These are phyloP conservation scores for Penicillium flavigenum DNA, from an alignment of 495 filamentous ascomycete species.

Conservation along the genomic window DNA sequence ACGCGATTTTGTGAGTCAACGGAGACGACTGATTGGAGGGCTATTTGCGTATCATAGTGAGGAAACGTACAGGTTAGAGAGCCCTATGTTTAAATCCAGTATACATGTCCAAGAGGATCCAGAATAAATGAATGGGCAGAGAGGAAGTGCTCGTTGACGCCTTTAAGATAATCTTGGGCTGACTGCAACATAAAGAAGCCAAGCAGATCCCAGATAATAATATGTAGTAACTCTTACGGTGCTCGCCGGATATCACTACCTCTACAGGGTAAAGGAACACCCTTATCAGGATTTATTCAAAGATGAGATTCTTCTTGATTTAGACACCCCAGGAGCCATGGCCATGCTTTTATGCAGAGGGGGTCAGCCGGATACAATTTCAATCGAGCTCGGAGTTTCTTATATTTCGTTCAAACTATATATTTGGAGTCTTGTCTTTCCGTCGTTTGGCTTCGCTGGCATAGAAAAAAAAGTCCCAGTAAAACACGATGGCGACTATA, in stretches of 20 bases:
- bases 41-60: conserved; percentile 1
- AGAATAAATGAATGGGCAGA: neutral
- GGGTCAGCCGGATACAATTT: neutral
- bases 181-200: neutral
- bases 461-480: neutral
- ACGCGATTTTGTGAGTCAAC: neutral
- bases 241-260: neutral
- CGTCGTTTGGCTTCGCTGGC: neutral
- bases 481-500: neutral
- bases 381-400: neutral
- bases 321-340: neutral
- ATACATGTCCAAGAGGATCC: neutral
- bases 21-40: neutral
- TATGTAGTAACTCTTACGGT: neutral
- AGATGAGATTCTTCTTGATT: neutral
- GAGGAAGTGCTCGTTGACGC: neutral
- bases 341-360: neutral
- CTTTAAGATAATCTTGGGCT: neutral
- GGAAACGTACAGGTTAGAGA: conserved; percentile 2
- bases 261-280: neutral
- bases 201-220: neutral
- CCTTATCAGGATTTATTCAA: neutral
- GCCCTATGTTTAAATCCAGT: neutral
- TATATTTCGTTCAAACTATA: neutral
- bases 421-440: neutral